Evolutionary conservation across 345 rosid genomes (phyloP).

Genomic region (Sonneratia alba): DNA sequence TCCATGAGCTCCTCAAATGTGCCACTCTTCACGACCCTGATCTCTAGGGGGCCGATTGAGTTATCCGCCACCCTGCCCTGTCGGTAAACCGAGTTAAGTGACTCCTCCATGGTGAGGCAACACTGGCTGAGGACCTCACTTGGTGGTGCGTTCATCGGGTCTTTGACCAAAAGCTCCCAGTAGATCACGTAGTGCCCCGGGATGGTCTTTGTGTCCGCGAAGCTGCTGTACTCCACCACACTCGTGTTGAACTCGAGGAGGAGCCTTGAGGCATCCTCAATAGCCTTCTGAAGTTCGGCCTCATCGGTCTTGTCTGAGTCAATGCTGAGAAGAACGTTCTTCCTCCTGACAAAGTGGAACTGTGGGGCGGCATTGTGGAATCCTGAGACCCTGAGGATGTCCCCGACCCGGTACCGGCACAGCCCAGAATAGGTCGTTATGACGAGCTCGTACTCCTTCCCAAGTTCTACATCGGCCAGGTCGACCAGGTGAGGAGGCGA

Average conservation of each 20-base stretch:
- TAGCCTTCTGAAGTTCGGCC: slow-evolving; percentile 29
- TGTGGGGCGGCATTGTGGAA: slow-evolving; percentile 36
- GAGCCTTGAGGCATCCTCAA: slow-evolving; percentile 22
- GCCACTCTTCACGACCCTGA: slow-evolving; percentile 29
- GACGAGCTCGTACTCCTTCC: slow-evolving; percentile 32
- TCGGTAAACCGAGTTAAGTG: slow-evolving; percentile 32
- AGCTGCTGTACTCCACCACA: slow-evolving; percentile 36
- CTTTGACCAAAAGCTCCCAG: slow-evolving; percentile 30
- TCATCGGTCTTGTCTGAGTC: slow-evolving; percentile 36
- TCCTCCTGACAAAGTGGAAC: slow-evolving; percentile 26
- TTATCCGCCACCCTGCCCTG: slow-evolving; percentile 31
- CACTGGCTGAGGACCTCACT: slow-evolving; percentile 18
- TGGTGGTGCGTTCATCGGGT: slow-evolving; percentile 16
- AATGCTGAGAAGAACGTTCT: slow-evolving; percentile 32
- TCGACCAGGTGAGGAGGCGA: slow-evolving; percentile 22
- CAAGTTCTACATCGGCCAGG: slow-evolving; percentile 27
- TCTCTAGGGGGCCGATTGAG: slow-evolving; percentile 35
- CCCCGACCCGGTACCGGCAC: slow-evolving; percentile 32
- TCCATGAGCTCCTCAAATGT: slow-evolving; percentile 41
- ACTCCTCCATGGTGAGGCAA: slow-evolving; percentile 28
- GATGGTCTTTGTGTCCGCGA: slow-evolving; percentile 26
- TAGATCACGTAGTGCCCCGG: slow-evolving; percentile 38
- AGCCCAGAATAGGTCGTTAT: slow-evolving; percentile 34
- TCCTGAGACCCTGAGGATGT: slow-evolving; percentile 28
- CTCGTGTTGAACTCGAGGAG: slow-evolving; percentile 20